phyloP scores from a whole-genome alignment of 176 grass and related monocot genomes.

The Puccinellia tenuiflora region DNA sequence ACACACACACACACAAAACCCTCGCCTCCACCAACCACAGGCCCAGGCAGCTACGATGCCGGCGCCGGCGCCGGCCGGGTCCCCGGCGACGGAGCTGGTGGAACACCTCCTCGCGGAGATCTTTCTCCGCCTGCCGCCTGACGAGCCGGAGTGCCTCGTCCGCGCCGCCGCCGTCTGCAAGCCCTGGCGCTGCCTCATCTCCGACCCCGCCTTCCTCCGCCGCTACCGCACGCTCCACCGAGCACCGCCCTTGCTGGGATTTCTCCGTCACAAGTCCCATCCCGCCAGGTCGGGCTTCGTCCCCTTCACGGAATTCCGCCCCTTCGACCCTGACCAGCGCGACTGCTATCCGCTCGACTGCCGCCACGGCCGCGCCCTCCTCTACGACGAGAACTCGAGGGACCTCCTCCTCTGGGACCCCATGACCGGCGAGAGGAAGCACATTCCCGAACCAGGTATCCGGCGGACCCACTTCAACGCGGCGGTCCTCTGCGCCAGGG shows the following conservation, averaged over 20 bases:
- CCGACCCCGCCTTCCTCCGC: neutral
- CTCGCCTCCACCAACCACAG: neutral
- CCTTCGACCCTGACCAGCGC: neutral
- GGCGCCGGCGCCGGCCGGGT: neutral
- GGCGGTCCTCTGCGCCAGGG: neutral
- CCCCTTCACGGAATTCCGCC: neutral
- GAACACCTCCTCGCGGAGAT: neutral
- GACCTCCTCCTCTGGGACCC: neutral
- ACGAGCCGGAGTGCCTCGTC: neutral
- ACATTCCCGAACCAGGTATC: neutral
- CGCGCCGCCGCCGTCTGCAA: neutral
- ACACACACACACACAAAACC: neutral
- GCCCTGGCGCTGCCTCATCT: neutral
- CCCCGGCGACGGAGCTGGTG: neutral
- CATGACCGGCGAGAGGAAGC: neutral
- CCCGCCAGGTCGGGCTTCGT: neutral
- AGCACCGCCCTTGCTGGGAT: neutral
- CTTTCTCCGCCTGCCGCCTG: neutral
- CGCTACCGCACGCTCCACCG: neutral
- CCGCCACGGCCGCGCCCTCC: neutral
- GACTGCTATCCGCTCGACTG: neutral
- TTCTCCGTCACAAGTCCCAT: neutral
- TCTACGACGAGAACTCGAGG: neutral
- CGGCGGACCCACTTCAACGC: neutral
- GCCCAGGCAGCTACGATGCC: neutral